Evolutionary conservation across 1,284 basidiomycete species (phyloP), one percentile per base, ranked within the genome.

Genomic region (Leccinum pachyderme): DNA sequence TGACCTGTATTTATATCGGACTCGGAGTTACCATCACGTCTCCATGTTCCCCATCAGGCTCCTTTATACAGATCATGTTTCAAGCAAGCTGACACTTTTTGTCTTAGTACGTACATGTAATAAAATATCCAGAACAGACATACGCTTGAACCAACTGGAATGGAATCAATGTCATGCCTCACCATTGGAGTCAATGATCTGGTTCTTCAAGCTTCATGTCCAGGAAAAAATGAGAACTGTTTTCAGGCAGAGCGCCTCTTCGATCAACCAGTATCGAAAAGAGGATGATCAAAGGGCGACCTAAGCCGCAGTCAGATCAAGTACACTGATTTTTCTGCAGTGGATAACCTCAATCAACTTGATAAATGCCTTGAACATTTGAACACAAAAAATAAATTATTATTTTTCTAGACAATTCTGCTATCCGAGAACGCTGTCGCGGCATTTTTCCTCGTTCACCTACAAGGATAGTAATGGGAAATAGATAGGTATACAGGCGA

Each of bases 1-100:
- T 53, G 24, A 18, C 3, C 11, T 51, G 58, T 60, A 52, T 57
- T 60, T 58, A 58, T 57, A 24, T 41, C 55, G 22, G 18, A 18
- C 18, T 18, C 18, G 18, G 18, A 18, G 18, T 35, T 11, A 11
- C 37, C 49, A 3, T 32, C 32, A 35, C 31, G 45, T 39, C 37
- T 48, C 32, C 37, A 37, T 54, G 43, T 22, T 18, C 18, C 15
- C 27, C 53, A 24, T 55, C 45, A 29, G 27, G 22, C 45, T 29
- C 18, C 31, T 31, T 46, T 28, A 18, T 28, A 39, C 33, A 22
- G 18, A 28, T 27, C 43, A 58, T 59, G 56, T 24, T 28, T 54
- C 13, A 18, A 15, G 47, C 13, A 18, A 15, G 47, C 45, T 15
- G 47, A 18, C 22, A 22, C 27, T 29, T 31, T 32, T 28, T 25